phyloP scores from a whole-genome alignment of 2,329 filamentous ascomycete genomes.

The Aspergillus novoparasiticus region DNA sequence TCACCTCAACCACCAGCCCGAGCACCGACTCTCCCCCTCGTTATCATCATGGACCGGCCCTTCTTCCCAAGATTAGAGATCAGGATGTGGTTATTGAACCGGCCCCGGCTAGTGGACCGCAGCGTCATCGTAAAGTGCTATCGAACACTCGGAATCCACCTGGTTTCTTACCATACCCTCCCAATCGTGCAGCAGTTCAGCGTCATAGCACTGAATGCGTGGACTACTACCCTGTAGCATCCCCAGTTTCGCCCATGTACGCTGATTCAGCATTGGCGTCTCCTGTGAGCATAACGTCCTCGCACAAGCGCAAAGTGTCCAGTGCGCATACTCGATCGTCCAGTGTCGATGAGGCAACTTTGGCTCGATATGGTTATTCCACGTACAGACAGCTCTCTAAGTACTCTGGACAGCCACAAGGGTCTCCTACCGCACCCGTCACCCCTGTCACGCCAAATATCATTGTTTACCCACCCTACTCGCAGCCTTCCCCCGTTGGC shows the following conservation, averaged over 20 bases:
- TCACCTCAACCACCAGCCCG: constrained; percentile 70
- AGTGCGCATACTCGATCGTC: constrained; percentile 59
- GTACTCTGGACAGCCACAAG: constrained; percentile 51
- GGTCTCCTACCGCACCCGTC: constrained; percentile 42
- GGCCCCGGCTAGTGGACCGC: constrained; percentile 51
- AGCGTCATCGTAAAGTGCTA: constrained; percentile 58
- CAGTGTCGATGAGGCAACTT: constrained; percentile 65
- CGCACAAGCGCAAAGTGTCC: constrained; percentile 43
- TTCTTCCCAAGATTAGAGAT: constrained; percentile 82
- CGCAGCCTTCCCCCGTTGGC: constrained; percentile 34
- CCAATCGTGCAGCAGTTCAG: constrained; percentile 46
- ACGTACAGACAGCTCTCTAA: constrained; percentile 76
- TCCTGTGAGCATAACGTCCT: constrained; percentile 59
- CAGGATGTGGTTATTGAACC: constrained; percentile 78
- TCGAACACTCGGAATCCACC: constrained; percentile 57
- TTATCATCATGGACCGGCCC: constrained; percentile 72
- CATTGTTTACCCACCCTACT: constrained; percentile 41
- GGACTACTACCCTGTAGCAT: constrained; percentile 47
- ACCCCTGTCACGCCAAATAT: constrained; percentile 42
- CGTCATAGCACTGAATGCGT: constrained; percentile 50
- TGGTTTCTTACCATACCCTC: constrained; percentile 54
- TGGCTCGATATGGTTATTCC: constrained; percentile 78
- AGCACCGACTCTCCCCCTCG: constrained; percentile 68
- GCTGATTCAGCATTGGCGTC: constrained; percentile 60
- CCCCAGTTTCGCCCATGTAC: constrained; percentile 46